Conservation (phyloP, 1,139 yeast genomes). For the Casaregolazyma suthepensis region DNA sequence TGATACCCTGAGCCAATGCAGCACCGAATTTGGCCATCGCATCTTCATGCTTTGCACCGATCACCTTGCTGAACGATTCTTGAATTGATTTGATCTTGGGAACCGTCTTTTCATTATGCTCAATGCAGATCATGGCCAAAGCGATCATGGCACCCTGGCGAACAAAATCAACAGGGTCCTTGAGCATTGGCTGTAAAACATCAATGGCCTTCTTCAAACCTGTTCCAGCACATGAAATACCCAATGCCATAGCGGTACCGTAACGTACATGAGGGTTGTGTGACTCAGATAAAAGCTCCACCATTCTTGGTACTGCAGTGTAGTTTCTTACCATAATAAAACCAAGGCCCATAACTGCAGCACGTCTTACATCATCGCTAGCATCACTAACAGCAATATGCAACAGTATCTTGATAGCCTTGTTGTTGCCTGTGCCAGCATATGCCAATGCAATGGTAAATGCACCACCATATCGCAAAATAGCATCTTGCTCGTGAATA, state of each 20-base stretch:
- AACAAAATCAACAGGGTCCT: conserved; percentile 94
- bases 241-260: conserved; percentile 96
- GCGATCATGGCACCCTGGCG: conserved; percentile 98
- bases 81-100: conserved; percentile 77
- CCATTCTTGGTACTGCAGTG: conserved; percentile 92
- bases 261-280: conserved; percentile 98
- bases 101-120: conserved; percentile 80
- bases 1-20: conserved; percentile 92
- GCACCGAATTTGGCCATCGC: conserved; percentile 98
- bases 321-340: conserved; percentile 86
- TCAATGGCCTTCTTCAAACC: conserved; percentile 85
- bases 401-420: conserved; percentile 75
- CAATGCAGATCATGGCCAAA: conserved; percentile 83
- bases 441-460: conserved; percentile 91
- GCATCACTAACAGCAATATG: conserved; percentile 97
- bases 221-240: conserved; percentile 96
- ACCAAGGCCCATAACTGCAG: conserved; percentile 91
- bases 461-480: conserved; percentile 93
- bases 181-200: conserved; percentile 84
- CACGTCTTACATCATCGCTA: conserved; percentile 93
- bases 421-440: conserved; percentile 91
- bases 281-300: conserved; percentile 84
- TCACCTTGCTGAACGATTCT: conserved; percentile 66
- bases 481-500: conserved; percentile 69
- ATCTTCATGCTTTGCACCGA: conserved; percentile 87